Conservation (phyloP, 306 rosid species). For the Potentilla sterilis region DNA sequence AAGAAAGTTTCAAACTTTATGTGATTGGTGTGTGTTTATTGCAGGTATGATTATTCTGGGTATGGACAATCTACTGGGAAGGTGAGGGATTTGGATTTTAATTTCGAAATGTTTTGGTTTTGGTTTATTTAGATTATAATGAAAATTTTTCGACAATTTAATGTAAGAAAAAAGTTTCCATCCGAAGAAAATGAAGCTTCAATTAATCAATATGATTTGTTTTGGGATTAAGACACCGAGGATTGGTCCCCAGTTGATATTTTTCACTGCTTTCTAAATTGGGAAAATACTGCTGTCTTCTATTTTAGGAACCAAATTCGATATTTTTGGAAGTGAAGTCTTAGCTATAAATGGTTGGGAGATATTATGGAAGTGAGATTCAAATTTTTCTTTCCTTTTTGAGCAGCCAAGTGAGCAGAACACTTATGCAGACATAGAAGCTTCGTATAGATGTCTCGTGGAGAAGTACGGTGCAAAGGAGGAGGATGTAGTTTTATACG, state of each 20-base stretch:
- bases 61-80: constrained; percentile 87
- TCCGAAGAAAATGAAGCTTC: not conserved
- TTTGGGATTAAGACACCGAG: not conserved
- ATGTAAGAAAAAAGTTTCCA: not conserved
- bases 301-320: not conserved
- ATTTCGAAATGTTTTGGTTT: not conserved
- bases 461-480: constrained; percentile 80
- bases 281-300: not conserved
- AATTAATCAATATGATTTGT: not conserved
- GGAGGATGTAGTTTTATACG: constrained; percentile 90
- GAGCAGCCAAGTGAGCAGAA: constrained; percentile 89
- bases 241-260: too few relatives aligned
- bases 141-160: not conserved
- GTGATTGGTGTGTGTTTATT: constrained; percentile 13
- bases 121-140: not conserved
- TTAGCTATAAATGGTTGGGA: constrained; percentile 15
- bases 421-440: constrained; percentile 94
- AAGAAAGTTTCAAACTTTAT: constrained; percentile 14
- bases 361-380: constrained; percentile 10
- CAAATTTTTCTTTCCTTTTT: constrained; percentile 14
- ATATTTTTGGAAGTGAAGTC: not conserved
- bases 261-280: not conserved
- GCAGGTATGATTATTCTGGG: constrained; percentile 89
- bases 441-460: constrained; percentile 78
- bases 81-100: constrained; percentile 43